Conservation (phyloP, 1,139 yeast genomes). For the Sugiyamaella xylanicola region DNA sequence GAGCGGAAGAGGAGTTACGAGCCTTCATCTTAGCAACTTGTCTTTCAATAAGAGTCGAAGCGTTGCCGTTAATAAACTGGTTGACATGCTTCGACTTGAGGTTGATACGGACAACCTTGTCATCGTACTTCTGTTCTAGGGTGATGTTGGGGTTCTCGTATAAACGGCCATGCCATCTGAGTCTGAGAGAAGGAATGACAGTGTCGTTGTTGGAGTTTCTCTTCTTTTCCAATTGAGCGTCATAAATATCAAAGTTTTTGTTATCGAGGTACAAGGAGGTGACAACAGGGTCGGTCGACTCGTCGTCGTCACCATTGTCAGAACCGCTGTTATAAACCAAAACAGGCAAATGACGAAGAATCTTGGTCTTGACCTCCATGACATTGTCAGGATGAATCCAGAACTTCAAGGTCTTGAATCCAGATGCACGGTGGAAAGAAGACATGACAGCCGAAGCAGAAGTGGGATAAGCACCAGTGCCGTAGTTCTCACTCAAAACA, state of each 20-base stretch:
- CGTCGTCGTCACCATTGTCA: conserved; percentile 43
- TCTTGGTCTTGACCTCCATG: conserved; percentile 95
- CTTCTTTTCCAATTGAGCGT: conserved; percentile 68
- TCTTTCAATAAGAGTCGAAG: conserved; percentile 48
- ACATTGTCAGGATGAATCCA: conserved; percentile 96
- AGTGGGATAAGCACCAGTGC: conserved; percentile 33
- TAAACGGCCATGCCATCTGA: conserved; percentile 90
- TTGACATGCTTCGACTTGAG: conserved; percentile 80
- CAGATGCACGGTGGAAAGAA: conserved; percentile 49
- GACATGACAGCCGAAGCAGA: conserved; percentile 38
- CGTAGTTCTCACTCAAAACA: conserved; percentile 68
- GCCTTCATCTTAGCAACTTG: conserved; percentile 57
- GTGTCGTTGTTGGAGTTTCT: conserved; percentile 49
- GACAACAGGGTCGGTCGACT: conserved; percentile 70
- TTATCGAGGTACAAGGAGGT: conserved; percentile 90
- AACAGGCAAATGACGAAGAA: conserved; percentile 90
- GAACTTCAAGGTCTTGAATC: conserved; percentile 79
- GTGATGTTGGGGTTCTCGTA: conserved; percentile 73
- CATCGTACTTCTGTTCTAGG: conserved; percentile 72
- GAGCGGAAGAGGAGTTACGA: conserved; percentile 46
- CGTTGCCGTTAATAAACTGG: conserved; percentile 54
- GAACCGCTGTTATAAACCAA: conserved; percentile 61
- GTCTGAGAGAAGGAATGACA: conserved; percentile 68
- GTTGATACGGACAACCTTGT: conserved; percentile 58
- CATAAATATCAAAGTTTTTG: conserved; percentile 77